Conservation (phyloP, 768 basidiomycete genomes). For the Lentinula edodes region DNA sequence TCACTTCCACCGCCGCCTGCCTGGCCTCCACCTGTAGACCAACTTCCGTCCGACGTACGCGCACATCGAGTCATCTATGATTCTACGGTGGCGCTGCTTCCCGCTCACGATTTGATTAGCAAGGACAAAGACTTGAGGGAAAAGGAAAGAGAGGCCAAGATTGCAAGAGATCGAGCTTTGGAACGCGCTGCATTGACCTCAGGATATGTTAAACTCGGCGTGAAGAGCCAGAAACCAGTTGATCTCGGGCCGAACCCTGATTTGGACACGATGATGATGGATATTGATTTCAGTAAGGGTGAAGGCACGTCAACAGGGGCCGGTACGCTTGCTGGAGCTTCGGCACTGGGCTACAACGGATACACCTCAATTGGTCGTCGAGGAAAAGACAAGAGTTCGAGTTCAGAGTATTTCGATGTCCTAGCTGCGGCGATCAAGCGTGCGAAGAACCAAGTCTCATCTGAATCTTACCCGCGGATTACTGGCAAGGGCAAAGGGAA, state of each 20-base stretch:
- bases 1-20: conserved; percentile 38
- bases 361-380: background rate
- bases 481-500: conserved; percentile 63
- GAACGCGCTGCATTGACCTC: background rate
- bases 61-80: conserved; percentile 64
- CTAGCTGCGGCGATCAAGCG: conserved; percentile 1
- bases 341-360: background rate
- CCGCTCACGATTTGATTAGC: background rate
- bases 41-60: conserved; percentile 37
- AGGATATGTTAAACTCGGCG: background rate
- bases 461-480: conserved; percentile 35
- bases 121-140: conserved; percentile 9
- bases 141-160: background rate
- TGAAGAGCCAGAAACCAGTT: background rate
- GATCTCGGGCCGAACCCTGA: background rate
- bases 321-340: conserved; percentile 1
- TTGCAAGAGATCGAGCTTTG: background rate
- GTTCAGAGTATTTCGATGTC: conserved; percentile 6
- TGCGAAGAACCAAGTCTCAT: conserved; percentile 9
- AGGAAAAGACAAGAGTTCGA: background rate
- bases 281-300: background rate
- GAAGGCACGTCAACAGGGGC: conserved; percentile 5
- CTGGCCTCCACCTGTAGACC: conserved; percentile 56
- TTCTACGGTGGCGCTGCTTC: conserved; percentile 25
- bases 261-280: background rate